These are phyloP conservation scores for Penicillium psychrosexuale DNA, from an alignment of 2,329 filamentous ascomycete species.

Conservation along the genomic window DNA sequence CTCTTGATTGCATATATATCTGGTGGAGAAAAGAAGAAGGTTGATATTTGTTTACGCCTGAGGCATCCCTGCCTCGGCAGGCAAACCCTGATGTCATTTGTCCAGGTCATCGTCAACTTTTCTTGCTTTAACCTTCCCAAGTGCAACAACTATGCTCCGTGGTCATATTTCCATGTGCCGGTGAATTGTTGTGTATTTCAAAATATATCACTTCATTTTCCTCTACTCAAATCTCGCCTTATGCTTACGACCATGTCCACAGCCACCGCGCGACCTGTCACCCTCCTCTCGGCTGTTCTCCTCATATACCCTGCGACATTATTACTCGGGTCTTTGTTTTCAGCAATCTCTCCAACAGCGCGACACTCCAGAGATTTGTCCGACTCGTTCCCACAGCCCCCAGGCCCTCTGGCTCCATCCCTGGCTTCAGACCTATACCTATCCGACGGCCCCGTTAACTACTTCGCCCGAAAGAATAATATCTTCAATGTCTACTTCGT, in stretches of 20 bases:
- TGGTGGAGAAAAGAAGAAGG: too few species aligned
- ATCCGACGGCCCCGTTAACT: slow-evolving; percentile 48
- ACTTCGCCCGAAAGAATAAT: slow-evolving; percentile 93
- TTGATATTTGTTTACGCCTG: background rate
- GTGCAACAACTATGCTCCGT: slow-evolving; percentile 4
- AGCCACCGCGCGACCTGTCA: slow-evolving; percentile 13
- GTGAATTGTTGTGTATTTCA: background rate
- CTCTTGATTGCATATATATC: background rate
- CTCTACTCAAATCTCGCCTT: background rate
- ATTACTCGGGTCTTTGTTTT: slow-evolving; percentile 76
- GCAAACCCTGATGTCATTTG: slow-evolving; percentile 13
- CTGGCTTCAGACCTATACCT: slow-evolving; percentile 31
- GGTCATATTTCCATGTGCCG: background rate
- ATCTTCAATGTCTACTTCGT: slow-evolving; percentile 91
- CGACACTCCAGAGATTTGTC: slow-evolving; percentile 39
- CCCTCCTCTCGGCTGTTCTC: slow-evolving; percentile 61
- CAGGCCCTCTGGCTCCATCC: slow-evolving; percentile 44
- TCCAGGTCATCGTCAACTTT: slow-evolving; percentile 1
- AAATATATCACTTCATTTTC: background rate
- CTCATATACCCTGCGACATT: slow-evolving; percentile 74
- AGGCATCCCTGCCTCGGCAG: slow-evolving; percentile 8
- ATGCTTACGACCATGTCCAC: slow-evolving; percentile 17
- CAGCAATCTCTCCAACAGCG: slow-evolving; percentile 69
- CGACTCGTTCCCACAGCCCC: slow-evolving; percentile 50
- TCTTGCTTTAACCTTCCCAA: slow-evolving; percentile 6